Conservation (phyloP, 441 rosid species). For the Aleurites moluccanus region DNA sequence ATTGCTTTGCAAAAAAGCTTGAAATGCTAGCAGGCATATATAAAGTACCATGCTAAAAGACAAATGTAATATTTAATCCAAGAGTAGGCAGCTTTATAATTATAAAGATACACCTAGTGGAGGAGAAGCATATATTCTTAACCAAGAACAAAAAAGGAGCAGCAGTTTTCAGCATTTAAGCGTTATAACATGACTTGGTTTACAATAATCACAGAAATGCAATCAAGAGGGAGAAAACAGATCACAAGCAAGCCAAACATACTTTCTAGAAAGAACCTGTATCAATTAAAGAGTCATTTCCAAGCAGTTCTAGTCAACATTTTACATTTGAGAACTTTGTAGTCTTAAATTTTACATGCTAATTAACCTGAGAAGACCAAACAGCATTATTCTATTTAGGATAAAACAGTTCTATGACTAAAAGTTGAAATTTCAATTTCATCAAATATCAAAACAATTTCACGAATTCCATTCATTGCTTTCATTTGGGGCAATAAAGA, state of each 20-base stretch:
- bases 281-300: neutral
- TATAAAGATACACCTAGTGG: conserved; percentile 18
- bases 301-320: neutral
- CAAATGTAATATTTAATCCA: conserved; percentile 4
- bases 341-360: neutral
- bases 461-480: neutral
- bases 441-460: neutral
- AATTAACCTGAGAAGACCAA: neutral
- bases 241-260: neutral
- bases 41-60: conserved; percentile 4
- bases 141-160: conserved; percentile 18
- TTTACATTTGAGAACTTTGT: neutral
- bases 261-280: neutral
- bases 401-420: neutral
- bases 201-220: conserved; percentile 9
- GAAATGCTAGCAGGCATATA: conserved; percentile 6
- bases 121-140: conserved; percentile 30
- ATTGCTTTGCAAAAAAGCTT: conserved; percentile 8
- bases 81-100: conserved; percentile 17
- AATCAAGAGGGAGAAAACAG: conserved; percentile 9
- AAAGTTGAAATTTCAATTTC: neutral
- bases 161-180: conserved; percentile 17
- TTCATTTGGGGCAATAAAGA: neutral
- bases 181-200: conserved; percentile 2
- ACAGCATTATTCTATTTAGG: neutral